Evolutionary conservation across 2,329 filamentous ascomycete genomes (phyloP).

Genomic region (Uncinocarpus reesii): DNA sequence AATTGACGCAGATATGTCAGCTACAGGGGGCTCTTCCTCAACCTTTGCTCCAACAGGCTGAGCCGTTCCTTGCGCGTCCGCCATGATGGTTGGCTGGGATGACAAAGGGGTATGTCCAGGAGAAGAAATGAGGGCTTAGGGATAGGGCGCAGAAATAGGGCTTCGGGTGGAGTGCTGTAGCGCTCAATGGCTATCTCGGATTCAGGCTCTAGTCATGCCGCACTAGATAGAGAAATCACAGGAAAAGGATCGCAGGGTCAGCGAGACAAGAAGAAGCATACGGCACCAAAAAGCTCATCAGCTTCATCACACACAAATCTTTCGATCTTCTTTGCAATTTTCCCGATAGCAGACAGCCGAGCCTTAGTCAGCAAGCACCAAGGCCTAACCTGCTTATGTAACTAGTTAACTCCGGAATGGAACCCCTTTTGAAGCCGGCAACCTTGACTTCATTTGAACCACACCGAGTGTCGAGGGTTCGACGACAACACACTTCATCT

Average conservation of each 20-base stretch:
- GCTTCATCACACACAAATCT: too few species aligned
- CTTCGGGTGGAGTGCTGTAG: slow-evolving; percentile 20
- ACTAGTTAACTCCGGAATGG: too few species aligned
- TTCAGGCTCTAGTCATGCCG: neutral
- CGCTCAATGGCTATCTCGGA: neutral
- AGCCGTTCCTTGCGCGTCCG: neutral
- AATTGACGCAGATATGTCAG: neutral
- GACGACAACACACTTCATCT: too few species aligned
- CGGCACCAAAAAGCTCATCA: too few species aligned
- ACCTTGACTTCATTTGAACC: too few species aligned
- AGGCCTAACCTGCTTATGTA: too few species aligned
- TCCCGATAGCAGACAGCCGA: too few species aligned
- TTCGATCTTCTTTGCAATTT: too few species aligned
- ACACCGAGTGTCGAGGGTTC: too few species aligned
- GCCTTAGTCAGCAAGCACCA: too few species aligned
- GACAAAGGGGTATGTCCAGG: slow-evolving; percentile 28
- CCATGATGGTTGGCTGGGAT: slow-evolving; percentile 11
- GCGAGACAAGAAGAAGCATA: neutral
- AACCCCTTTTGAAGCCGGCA: too few species aligned
- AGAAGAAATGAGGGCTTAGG: slow-evolving; percentile 42
- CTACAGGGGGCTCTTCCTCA: neutral
- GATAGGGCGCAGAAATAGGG: slow-evolving; percentile 39
- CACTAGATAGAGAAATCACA: neutral
- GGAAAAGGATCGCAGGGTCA: too few species aligned
- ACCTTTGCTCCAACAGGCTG: neutral